phyloP scores from a whole-genome alignment of 2,329 filamentous ascomycete genomes.

The Ramichloridium luteum region DNA sequence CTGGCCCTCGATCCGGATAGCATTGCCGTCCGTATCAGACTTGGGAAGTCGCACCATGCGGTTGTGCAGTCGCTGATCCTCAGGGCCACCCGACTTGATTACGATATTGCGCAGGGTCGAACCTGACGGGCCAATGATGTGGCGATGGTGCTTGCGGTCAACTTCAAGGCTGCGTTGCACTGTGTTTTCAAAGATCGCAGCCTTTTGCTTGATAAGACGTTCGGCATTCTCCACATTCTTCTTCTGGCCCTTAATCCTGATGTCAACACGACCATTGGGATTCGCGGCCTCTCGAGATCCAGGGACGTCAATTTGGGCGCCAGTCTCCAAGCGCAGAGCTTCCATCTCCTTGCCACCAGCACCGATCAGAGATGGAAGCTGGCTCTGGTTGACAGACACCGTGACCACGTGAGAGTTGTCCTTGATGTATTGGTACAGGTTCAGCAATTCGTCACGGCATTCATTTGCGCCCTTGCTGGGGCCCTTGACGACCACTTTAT shows the following conservation, averaged over 20 bases:
- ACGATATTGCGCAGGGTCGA: constrained; percentile 79
- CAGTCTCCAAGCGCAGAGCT: constrained; percentile 69
- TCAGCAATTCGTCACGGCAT: constrained; percentile 81
- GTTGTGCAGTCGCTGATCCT: constrained; percentile 69
- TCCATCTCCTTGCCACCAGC: constrained; percentile 85
- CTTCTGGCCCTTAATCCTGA: constrained; percentile 86
- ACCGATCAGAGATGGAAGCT: constrained; percentile 88
- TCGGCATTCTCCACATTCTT: constrained; percentile 81
- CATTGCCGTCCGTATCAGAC: constrained; percentile 62
- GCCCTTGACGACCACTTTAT: constrained; percentile 84
- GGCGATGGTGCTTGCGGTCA: constrained; percentile 87
- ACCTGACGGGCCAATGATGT: constrained; percentile 77
- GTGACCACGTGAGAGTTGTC: constrained; percentile 73
- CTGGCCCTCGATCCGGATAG: constrained; percentile 79
- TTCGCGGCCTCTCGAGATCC: constrained; percentile 59
- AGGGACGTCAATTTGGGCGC: constrained; percentile 85
- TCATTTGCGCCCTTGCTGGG: constrained; percentile 87
- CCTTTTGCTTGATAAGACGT: constrained; percentile 78
- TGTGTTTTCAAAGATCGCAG: constrained; percentile 80
- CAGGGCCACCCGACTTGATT: constrained; percentile 74
- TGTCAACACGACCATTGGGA: constrained; percentile 60
- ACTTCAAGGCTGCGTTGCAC: constrained; percentile 72
- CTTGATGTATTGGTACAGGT: constrained; percentile 74
- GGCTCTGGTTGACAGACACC: constrained; percentile 77
- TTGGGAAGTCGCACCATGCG: constrained; percentile 92